A percentile compares a stretch with the other conserved stretches of the same genome.
These are phyloP conservation scores for Toxoplasma gondii DNA, from an alignment of 169 alveolate species.

Conservation along the genomic window DNA sequence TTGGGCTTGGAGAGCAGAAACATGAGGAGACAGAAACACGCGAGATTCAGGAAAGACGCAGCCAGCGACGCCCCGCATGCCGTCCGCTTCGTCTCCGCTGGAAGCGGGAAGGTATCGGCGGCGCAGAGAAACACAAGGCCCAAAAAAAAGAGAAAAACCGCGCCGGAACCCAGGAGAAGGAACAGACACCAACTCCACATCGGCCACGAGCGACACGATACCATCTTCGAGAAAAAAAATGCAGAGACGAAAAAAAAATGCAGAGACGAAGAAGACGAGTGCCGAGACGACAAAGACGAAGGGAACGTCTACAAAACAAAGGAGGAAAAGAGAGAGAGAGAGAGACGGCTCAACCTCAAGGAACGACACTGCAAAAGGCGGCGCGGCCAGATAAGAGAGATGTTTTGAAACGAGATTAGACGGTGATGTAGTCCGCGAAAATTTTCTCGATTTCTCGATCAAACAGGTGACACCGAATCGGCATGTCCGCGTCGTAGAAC, in stretches of 20 bases:
- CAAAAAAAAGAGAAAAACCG: background rate
- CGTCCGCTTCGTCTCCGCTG: constrained; percentile 19
- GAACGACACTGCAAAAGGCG: background rate
- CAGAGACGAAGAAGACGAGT: no score
- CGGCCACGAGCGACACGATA: background rate
- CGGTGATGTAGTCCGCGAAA: constrained; percentile 64
- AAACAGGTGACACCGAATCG: constrained; percentile 79
- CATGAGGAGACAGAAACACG: background rate
- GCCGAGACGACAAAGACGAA: no score
- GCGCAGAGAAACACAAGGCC: background rate
- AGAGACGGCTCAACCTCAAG: background rate
- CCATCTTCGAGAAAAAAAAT: background rate
- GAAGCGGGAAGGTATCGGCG: constrained; percentile 9
- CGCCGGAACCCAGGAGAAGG: background rate
- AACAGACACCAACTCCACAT: background rate
- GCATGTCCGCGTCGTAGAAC: constrained; percentile 86
- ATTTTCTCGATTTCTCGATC: constrained; percentile 76
- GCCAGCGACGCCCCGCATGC: background rate
- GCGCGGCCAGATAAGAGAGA: background rate
- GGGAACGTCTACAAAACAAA: no score
- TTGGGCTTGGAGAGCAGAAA: constrained; percentile 13
- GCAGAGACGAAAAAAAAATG: no score
- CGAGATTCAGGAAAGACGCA: background rate
- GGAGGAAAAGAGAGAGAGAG: background rate
- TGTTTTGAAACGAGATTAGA: background rate